Base-by-base conservation (phyloP, 139 green algal genomes). In the Chlamydomonas sp. region DNA sequence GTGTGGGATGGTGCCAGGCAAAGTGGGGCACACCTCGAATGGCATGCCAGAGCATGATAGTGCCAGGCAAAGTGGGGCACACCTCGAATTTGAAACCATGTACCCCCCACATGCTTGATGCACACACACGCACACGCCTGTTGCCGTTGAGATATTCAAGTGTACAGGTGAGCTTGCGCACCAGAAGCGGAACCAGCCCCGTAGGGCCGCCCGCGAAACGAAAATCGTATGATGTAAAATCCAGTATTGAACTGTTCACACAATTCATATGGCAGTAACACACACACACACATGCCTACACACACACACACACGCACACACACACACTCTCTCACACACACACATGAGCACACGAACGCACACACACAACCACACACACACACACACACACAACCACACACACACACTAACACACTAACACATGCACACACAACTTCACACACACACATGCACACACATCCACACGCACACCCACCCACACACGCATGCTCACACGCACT, bases 261-360 rank as follows among this genome's bases (percentile, higher is more conserved):
- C 43, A 54, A 54, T 20, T 20, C 20, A 54, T 13, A 13, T 13
- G 13, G 43, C 13, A 10, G n/a, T 5, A 22, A 38, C 58, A 66
- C 58, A 66, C 58, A 66, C 58, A 37, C 58, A 66, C 58, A 66
- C 58, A 66, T 30, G 38, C 58, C 29, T 30, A 66, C 58, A 37
- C 20, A 66, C 58, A 66, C 58, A 39, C 58, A 66, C 58, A 37
- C 58, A 66, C 20, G 31, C 31, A 66, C 58, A 66, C 58, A 66
- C 20, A 66, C 58, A 66, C 20, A 66, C 43, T 20, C 43, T 20
- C 43, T 20, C 43, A 13, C 43, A 13, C 43, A 13, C 43, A n/a
- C n/a, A n/a, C n/a, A n/a, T n/a, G n/a, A n/a, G n/a, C n/a, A n/a
- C n/a, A n/a, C n/a, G n/a, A n/a, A n/a, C n/a, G n/a, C n/a, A n/a